Conservation (phyloP, 805 yeast species). For the Metschnikowia peoriensis region DNA sequence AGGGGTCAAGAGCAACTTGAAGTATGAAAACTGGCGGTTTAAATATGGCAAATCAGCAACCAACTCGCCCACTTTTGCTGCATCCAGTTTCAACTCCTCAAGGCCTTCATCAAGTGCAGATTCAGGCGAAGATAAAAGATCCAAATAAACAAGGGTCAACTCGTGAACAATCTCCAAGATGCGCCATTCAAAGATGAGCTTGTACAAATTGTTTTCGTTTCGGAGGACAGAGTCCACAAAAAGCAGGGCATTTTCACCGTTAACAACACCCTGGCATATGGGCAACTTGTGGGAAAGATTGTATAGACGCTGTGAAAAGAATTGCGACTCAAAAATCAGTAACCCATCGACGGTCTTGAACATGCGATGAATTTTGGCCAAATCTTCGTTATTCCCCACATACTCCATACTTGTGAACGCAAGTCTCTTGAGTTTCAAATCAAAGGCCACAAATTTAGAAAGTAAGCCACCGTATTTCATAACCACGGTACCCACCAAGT, state of each 20-base stretch:
- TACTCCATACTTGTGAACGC: slow-evolving; percentile 32
- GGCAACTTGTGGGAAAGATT: slow-evolving; percentile 25
- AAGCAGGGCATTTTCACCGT: slow-evolving; percentile 29
- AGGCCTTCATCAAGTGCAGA: slow-evolving; percentile 15
- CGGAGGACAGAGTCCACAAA: slow-evolving; percentile 30
- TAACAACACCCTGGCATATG: slow-evolving; percentile 25
- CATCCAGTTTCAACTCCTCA: slow-evolving; percentile 15
- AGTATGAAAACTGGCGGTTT: slow-evolving; percentile 22
- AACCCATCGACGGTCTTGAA: slow-evolving; percentile 33
- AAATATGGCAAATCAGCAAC: slow-evolving; percentile 7
- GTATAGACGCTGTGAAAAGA: slow-evolving; percentile 25
- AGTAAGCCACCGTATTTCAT: slow-evolving; percentile 21
- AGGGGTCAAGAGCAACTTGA: slow-evolving; percentile 26
- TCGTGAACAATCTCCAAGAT: slow-evolving; percentile 33
- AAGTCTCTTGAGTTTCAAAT: slow-evolving; percentile 25
- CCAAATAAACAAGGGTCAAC: slow-evolving; percentile 30
- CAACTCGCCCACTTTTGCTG: slow-evolving; percentile 17
- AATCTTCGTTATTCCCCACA: slow-evolving; percentile 24
- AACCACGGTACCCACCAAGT: slow-evolving; percentile 30
- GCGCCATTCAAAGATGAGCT: slow-evolving; percentile 35
- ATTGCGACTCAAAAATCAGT: slow-evolving; percentile 27
- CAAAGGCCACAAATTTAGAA: slow-evolving; percentile 20
- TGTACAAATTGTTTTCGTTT: slow-evolving; percentile 24
- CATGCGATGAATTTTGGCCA: slow-evolving; percentile 24
- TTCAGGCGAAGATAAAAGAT: slow-evolving; percentile 9